phyloP scores from a whole-genome alignment of 164 flowering plant genomes.

The Aristolochia californica region DNA sequence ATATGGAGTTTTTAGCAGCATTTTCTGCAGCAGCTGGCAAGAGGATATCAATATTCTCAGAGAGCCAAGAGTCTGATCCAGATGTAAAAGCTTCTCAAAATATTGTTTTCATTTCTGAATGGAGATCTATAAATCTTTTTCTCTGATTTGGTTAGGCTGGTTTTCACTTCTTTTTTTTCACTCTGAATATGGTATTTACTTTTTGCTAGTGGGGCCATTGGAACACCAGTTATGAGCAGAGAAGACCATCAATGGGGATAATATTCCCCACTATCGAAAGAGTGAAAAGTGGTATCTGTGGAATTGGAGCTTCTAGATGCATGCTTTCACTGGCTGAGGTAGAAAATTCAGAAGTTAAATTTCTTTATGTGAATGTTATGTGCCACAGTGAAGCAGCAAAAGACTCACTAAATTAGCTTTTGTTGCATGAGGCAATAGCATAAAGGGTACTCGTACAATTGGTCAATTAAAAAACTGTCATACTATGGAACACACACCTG shows the following conservation, averaged over 20 bases:
- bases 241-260: constrained; percentile 61
- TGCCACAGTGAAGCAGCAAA: not conserved
- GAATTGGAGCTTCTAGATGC: constrained; percentile 52
- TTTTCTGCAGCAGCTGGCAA: constrained; percentile 88
- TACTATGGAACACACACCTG: too few relatives aligned
- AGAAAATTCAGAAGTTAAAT: constrained; percentile 1
- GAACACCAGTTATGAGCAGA: constrained; percentile 64
- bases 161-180: not conserved
- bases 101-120: not conserved
- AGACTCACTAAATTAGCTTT: not conserved
- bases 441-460: too few relatives aligned
- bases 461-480: too few relatives aligned
- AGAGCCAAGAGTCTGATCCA: constrained; percentile 93
- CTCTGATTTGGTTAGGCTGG: not conserved
- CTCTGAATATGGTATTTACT: too few relatives aligned
- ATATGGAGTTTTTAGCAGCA: constrained; percentile 70
- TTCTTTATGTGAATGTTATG: not conserved
- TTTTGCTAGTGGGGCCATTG: constrained; percentile 79
- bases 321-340: constrained; percentile 89
- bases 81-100: constrained; percentile 35
- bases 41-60: constrained; percentile 33
- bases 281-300: constrained; percentile 50
- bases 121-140: not conserved
- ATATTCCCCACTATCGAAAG: constrained; percentile 73
- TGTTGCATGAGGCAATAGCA: not conserved